Percentiles rank a stretch among this genome's conserved stretches.
phyloP scores from a whole-genome alignment of 352 stramenopile species.

The Pythium brassicae region DNA sequence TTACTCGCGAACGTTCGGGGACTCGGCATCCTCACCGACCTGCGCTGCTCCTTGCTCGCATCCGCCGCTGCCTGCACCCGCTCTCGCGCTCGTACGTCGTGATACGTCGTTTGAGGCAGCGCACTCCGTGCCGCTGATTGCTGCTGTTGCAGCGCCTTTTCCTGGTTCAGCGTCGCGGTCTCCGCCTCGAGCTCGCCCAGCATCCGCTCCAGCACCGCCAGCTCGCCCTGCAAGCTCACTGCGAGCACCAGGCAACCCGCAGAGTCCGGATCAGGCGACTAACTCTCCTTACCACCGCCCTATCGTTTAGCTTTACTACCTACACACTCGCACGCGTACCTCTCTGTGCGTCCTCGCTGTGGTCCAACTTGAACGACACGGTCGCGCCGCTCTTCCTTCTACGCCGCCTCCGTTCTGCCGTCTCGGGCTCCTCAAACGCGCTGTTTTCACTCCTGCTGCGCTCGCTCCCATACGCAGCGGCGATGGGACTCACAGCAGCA shows the following conservation, averaged over 20 bases:
- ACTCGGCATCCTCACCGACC: neutral
- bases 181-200: constrained; percentile 32
- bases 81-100: no score
- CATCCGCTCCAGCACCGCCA: constrained; percentile 39
- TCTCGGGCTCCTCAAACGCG: neutral
- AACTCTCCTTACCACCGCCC: neutral
- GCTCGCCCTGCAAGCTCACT: constrained; percentile 27
- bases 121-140: constrained; percentile 2
- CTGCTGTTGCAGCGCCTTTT: neutral
- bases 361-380: constrained; percentile 28
- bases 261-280: neutral
- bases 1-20: neutral
- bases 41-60: constrained; percentile 7
- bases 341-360: constrained; percentile 14
- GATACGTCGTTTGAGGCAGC: no score
- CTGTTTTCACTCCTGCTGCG: neutral
- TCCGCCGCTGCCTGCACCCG: neutral
- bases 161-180: constrained; percentile 17
- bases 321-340: neutral
- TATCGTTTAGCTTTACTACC: no score
- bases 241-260: neutral
- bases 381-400: constrained; percentile 17
- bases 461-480: neutral
- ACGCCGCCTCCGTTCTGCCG: constrained; percentile 10
- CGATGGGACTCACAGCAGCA: neutral